Conservation (phyloP, 495 filamentous ascomycete species). For the Viridothelium virens region DNA sequence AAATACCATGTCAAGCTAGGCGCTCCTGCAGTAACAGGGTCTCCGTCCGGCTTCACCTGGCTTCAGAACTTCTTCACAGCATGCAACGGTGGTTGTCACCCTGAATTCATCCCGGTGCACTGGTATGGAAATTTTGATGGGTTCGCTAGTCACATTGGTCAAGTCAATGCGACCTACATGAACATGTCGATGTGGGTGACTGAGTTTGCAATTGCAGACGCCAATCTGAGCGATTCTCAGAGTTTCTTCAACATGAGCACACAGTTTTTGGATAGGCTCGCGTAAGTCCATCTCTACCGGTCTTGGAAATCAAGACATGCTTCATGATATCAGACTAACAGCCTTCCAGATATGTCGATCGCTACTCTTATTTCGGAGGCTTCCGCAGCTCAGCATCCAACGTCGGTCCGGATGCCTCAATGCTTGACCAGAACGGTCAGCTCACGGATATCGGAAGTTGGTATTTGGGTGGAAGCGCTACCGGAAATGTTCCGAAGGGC, state of each 20-base stretch:
- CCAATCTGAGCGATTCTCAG: slow-evolving; percentile 47
- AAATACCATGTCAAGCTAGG: slow-evolving; percentile 30
- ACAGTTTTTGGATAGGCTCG: slow-evolving; percentile 51
- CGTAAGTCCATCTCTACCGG: slow-evolving; percentile 9
- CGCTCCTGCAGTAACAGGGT: slow-evolving; percentile 33
- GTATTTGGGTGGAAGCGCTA: slow-evolving; percentile 55
- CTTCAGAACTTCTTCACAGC: slow-evolving; percentile 52
- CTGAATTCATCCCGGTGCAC: slow-evolving; percentile 67
- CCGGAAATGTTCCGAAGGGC: slow-evolving; percentile 37
- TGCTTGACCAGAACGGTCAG: slow-evolving; percentile 53
- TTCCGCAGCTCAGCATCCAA: slow-evolving; percentile 60
- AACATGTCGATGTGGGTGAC: slow-evolving; percentile 64
- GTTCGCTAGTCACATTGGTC: slow-evolving; percentile 60
- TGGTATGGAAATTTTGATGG: slow-evolving; percentile 74
- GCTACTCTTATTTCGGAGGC: slow-evolving; percentile 66
- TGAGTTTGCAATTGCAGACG: slow-evolving; percentile 52
- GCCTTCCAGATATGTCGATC: slow-evolving; percentile 40
- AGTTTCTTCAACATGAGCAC: slow-evolving; percentile 55
- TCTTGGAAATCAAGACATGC: background rate
- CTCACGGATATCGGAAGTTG: slow-evolving; percentile 67
- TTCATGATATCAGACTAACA: background rate
- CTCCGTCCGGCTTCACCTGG: slow-evolving; percentile 52
- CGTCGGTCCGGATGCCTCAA: slow-evolving; percentile 58
- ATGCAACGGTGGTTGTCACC: slow-evolving; percentile 47
- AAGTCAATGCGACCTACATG: slow-evolving; percentile 50